phyloP scores from a whole-genome alignment of 129 eudicot species.

The Chrysanthemum seticuspe region DNA sequence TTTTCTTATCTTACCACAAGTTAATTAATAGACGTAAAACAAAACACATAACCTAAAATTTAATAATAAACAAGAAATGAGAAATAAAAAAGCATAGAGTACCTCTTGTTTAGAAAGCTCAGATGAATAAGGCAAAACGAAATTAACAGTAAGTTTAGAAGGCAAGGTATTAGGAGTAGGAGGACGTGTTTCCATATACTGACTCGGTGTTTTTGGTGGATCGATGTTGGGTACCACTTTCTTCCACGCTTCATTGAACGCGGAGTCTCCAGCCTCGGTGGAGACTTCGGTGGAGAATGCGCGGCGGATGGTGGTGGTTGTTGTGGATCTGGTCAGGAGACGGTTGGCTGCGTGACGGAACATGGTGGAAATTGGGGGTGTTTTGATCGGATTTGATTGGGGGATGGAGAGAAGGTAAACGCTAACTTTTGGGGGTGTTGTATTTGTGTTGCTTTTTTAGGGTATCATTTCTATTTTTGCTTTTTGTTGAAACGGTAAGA shows the following conservation, averaged over 20 bases:
- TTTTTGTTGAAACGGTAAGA: background rate
- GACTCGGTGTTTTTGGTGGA: slow-evolving; percentile 71
- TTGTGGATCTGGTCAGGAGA: slow-evolving; percentile 43
- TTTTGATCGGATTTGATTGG: slow-evolving; percentile 20
- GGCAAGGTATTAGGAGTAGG: slow-evolving; percentile 64
- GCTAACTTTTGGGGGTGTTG: slow-evolving; percentile 14
- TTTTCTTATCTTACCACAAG: no score
- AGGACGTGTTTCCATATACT: slow-evolving; percentile 67
- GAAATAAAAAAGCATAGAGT: background rate
- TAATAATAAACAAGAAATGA: background rate
- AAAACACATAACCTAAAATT: background rate
- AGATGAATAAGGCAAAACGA: slow-evolving; percentile 64
- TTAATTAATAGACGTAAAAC: no score
- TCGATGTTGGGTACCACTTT: slow-evolving; percentile 63
- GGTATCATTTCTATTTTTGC: slow-evolving; percentile 4
- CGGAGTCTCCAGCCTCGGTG: background rate
- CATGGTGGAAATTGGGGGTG: slow-evolving; percentile 50
- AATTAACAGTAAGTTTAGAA: slow-evolving; percentile 71
- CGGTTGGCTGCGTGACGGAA: slow-evolving; percentile 59
- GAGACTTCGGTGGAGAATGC: slow-evolving; percentile 53
- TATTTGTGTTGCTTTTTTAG: slow-evolving; percentile 4
- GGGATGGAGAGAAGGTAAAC: slow-evolving; percentile 10
- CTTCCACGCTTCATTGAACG: slow-evolving; percentile 66
- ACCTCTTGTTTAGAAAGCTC: slow-evolving; percentile 62
- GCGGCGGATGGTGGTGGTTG: slow-evolving; percentile 34